Evolutionary conservation across 208 protist genomes (phyloP).

Genomic region (Leishmania tropica): DNA sequence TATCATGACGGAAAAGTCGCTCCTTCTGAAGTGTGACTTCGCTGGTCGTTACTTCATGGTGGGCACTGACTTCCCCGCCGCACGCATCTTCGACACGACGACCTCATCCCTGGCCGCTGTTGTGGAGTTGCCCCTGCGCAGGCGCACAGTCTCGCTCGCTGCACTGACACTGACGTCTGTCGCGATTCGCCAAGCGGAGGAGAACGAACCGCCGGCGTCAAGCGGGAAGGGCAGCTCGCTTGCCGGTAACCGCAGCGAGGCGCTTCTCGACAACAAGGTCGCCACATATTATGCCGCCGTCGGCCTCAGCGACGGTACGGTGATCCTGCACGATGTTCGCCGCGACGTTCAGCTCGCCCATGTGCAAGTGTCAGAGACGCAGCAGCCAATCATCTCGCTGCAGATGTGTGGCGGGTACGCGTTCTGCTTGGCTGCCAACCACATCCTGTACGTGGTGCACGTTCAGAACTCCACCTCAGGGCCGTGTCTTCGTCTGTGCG

Average conservation of each 20-base stretch:
- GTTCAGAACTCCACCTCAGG: constrained; percentile 29
- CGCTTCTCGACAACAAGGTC: constrained; percentile 25
- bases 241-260: constrained; percentile 7
- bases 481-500: constrained; percentile 36
- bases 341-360: constrained; percentile 50
- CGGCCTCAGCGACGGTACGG: constrained; percentile 77
- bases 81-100: constrained; percentile 78
- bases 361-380: constrained; percentile 62
- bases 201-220: neutral
- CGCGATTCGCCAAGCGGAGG: constrained; percentile 31
- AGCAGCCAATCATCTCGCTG: constrained; percentile 58
- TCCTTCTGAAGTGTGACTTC: constrained; percentile 63
- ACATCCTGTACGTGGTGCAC: constrained; percentile 50
- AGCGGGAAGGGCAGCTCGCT: neutral
- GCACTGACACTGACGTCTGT: constrained; percentile 67
- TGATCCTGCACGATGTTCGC: constrained; percentile 73
- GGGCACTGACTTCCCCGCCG: constrained; percentile 79
- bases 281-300: constrained; percentile 51
- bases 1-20: constrained; percentile 75
- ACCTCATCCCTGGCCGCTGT: constrained; percentile 49
- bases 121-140: constrained; percentile 53
- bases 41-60: constrained; percentile 65
- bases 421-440: constrained; percentile 59
- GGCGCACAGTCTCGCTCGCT: constrained; percentile 44
- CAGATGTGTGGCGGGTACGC: constrained; percentile 47